Percentiles rank a stretch among this genome's conserved stretches.
These are phyloP conservation scores for Russula griseocarnosa DNA, from an alignment of 768 basidiomycete species.

Conservation along the genomic window DNA sequence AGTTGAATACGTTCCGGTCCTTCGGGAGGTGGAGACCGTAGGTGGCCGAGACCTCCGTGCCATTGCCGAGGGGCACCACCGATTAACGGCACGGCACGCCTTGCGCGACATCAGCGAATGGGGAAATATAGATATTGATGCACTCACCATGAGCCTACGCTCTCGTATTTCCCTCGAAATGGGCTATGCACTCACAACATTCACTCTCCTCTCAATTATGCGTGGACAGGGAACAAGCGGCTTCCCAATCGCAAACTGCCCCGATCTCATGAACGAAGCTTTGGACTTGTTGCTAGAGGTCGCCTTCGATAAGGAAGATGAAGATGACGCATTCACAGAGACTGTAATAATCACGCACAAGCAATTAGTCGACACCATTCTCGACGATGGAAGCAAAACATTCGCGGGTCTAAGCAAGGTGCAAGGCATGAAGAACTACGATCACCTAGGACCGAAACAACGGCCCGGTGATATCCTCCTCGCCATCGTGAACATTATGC, in stretches of 20 bases:
- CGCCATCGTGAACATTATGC: slow-evolving; percentile 71
- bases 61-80: slow-evolving; percentile 58
- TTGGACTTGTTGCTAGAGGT: slow-evolving; percentile 82
- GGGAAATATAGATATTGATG: slow-evolving; percentile 86
- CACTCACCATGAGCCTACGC: slow-evolving; percentile 88
- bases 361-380: slow-evolving; percentile 54
- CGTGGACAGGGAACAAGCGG: slow-evolving; percentile 61
- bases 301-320: slow-evolving; percentile 57
- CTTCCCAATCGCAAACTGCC: slow-evolving; percentile 71
- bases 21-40: slow-evolving; percentile 66
- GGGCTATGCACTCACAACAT: slow-evolving; percentile 84
- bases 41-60: slow-evolving; percentile 77
- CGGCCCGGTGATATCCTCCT: slow-evolving; percentile 67
- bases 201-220: slow-evolving; percentile 78
- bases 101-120: slow-evolving; percentile 77
- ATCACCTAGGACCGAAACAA: slow-evolving; percentile 51
- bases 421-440: slow-evolving; percentile 49
- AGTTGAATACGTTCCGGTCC: slow-evolving; percentile 83
- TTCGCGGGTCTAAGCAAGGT: slow-evolving; percentile 53
- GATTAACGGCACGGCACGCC: slow-evolving; percentile 47
- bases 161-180: slow-evolving; percentile 80
- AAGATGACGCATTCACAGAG: slow-evolving; percentile 23
- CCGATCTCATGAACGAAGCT: slow-evolving; percentile 80
- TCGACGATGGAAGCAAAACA: slow-evolving; percentile 54
- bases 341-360: slow-evolving; percentile 55